Percentiles rank a stretch among this genome's conserved stretches.
phyloP scores from a whole-genome alignment of 495 filamentous ascomycete genomes.

The Tetracladium marchalianum region DNA sequence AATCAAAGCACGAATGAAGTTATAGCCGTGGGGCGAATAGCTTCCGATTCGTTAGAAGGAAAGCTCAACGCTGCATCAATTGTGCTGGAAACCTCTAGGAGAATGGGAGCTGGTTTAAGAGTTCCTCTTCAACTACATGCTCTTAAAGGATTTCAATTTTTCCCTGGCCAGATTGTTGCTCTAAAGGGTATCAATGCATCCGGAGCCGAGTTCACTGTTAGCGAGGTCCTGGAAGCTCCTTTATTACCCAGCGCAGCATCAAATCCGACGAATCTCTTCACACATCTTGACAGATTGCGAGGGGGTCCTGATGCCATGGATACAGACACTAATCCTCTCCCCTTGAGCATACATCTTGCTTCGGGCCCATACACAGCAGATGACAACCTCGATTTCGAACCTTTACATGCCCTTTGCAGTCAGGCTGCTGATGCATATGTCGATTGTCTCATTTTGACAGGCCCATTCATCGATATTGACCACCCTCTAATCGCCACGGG shows the following conservation, averaged over 20 bases:
- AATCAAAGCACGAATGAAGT: constrained; percentile 77
- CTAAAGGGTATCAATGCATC: constrained; percentile 78
- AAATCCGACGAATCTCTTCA: constrained; percentile 44
- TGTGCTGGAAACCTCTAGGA: constrained; percentile 76
- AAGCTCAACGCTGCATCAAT: constrained; percentile 75
- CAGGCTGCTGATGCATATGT: constrained; percentile 63
- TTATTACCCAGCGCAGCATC: constrained; percentile 61
- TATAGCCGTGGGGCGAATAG: constrained; percentile 82
- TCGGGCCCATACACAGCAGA: constrained; percentile 88
- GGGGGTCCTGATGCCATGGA: constrained; percentile 51
- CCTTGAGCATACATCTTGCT: constrained; percentile 66
- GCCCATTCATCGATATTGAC: constrained; percentile 84
- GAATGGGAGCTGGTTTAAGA: constrained; percentile 72
- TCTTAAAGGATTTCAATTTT: constrained; percentile 67
- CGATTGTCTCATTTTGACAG: constrained; percentile 72
- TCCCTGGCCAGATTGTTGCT: constrained; percentile 90
- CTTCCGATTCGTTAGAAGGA: constrained; percentile 73
- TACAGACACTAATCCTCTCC: constrained; percentile 40
- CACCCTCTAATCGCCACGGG: constrained; percentile 84
- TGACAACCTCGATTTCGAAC: constrained; percentile 81
- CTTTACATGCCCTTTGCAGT: constrained; percentile 69
- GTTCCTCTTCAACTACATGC: constrained; percentile 69
- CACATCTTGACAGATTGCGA: constrained; percentile 51
- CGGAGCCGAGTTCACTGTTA: constrained; percentile 73
- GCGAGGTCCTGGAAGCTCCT: constrained; percentile 64